Percentiles rank a stretch among this genome's conserved stretches.
Evolutionary conservation across 352 stramenopile species (phyloP).

Genomic region (Globisporangium solare): DNA sequence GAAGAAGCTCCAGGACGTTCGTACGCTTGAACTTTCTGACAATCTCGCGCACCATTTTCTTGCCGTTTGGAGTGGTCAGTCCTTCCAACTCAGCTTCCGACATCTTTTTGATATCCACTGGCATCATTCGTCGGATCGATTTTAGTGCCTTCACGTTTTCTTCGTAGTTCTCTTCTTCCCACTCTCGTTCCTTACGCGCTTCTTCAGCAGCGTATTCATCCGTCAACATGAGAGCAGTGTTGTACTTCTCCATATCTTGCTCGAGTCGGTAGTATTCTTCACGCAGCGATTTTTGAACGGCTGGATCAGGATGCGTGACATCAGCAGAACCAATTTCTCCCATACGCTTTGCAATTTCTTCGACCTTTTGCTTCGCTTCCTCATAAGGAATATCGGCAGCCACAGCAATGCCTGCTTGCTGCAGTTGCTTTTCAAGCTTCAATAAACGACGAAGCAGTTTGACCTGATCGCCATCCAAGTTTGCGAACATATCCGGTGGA

Average conservation of each 20-base stretch:
- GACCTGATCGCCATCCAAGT: slow-evolving; percentile 75
- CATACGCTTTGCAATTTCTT: slow-evolving; percentile 89
- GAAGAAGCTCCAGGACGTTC: slow-evolving; percentile 88
- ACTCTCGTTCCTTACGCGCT: slow-evolving; percentile 87
- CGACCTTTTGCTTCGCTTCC: slow-evolving; percentile 88
- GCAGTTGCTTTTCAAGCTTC: slow-evolving; percentile 82
- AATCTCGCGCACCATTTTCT: slow-evolving; percentile 69
- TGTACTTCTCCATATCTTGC: slow-evolving; percentile 94
- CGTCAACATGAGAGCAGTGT: slow-evolving; percentile 88
- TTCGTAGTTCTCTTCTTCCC: slow-evolving; percentile 88
- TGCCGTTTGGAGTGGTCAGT: slow-evolving; percentile 64
- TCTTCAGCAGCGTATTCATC: slow-evolving; percentile 91
- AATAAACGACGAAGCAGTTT: slow-evolving; percentile 73
- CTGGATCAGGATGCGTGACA: slow-evolving; percentile 77
- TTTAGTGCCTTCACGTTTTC: slow-evolving; percentile 86
- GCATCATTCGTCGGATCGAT: slow-evolving; percentile 89
- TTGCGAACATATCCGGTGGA: slow-evolving; percentile 58
- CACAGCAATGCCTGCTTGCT: slow-evolving; percentile 83
- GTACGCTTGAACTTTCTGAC: slow-evolving; percentile 91
- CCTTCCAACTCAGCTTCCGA: slow-evolving; percentile 82
- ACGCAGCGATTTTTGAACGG: slow-evolving; percentile 78
- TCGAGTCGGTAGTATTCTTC: slow-evolving; percentile 93
- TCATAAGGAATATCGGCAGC: slow-evolving; percentile 92
- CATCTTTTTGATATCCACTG: slow-evolving; percentile 89
- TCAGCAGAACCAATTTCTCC: slow-evolving; percentile 90